Percentiles rank a stretch among this genome's conserved stretches.
phyloP scores from a whole-genome alignment of 257 asterid genomes.

The Scutellaria barbata region DNA sequence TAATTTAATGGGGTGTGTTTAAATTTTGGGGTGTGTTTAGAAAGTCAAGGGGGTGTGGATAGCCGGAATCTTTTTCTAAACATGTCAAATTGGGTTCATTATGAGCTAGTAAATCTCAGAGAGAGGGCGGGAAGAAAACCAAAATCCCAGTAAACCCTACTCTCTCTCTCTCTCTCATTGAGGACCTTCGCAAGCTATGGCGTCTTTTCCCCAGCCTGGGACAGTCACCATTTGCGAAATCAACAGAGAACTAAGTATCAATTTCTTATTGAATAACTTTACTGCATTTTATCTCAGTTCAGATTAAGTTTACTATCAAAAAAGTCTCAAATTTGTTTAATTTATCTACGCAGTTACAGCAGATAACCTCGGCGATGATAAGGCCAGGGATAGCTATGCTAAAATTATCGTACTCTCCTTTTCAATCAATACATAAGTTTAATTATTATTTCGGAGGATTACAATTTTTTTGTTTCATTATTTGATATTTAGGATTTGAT shows the following conservation, averaged over 20 bases:
- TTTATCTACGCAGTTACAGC: conserved; percentile 63
- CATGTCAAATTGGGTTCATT: too few relatives aligned
- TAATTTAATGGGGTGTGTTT: too few relatives aligned
- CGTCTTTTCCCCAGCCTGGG: conserved; percentile 88
- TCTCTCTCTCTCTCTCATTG: conserved; percentile 10
- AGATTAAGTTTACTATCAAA: not conserved
- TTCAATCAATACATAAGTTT: not conserved
- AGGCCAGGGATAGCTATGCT: conserved; percentile 74
- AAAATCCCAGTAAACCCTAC: conserved; percentile 47
- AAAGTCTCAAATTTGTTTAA: not conserved
- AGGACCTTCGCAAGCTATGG: conserved; percentile 47
- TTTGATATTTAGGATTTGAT: conserved; percentile 12
- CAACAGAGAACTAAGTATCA: conserved; percentile 77
- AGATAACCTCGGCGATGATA: conserved; percentile 72
- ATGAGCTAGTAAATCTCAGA: too few relatives aligned
- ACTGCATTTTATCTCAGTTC: not conserved
- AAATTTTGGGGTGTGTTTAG: too few relatives aligned
- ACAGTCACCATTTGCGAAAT: conserved; percentile 86
- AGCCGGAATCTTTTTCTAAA: too few relatives aligned
- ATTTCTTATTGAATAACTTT: not conserved
- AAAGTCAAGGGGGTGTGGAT: too few relatives aligned
- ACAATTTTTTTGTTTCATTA: not conserved
- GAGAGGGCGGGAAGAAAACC: conserved; percentile 46
- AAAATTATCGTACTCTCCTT: conserved; percentile 64
- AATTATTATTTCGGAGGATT: not conserved